These are phyloP conservation scores for Trametes gibbosa DNA, from an alignment of 768 basidiomycete genomes.

Conservation along the genomic window DNA sequence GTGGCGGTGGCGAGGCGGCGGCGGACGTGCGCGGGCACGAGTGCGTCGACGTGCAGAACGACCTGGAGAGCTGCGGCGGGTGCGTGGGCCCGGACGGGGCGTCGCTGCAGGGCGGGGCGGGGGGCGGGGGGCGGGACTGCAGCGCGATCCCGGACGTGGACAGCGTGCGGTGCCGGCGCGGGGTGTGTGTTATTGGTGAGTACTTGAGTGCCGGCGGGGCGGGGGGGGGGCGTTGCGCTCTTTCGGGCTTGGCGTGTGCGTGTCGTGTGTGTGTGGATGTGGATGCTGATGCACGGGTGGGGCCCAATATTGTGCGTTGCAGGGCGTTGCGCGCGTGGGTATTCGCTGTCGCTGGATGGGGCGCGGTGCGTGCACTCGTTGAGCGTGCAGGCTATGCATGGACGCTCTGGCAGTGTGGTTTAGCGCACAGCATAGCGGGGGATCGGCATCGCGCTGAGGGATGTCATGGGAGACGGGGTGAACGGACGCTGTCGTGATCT, in stretches of 20 bases:
- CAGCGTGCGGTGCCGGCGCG: constrained; percentile 34
- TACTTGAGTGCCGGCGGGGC: too few species aligned
- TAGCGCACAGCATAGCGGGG: too few species aligned
- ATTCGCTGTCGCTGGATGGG: constrained; percentile 2
- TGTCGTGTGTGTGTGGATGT: not conserved
- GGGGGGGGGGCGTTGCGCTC: too few species aligned
- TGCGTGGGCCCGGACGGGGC: constrained; percentile 20
- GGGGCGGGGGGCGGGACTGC: constrained; percentile 42
- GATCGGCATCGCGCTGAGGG: too few species aligned
- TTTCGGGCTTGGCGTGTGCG: too few species aligned
- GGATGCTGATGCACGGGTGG: not conserved
- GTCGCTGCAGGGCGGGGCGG: constrained; percentile 21
- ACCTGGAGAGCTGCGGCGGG: constrained; percentile 27
- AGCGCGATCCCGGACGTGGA: constrained; percentile 43
- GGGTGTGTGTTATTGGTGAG: constrained; percentile 40
- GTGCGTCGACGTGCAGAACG: constrained; percentile 22
- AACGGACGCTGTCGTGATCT: too few species aligned
- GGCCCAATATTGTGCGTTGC: too few species aligned
- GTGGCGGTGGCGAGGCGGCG: constrained; percentile 9
- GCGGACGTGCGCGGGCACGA: constrained; percentile 13
- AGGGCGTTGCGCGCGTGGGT: constrained; percentile 8
- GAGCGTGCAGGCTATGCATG: not conserved
- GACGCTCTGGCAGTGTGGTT: not conserved
- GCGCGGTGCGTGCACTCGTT: not conserved
- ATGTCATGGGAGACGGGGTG: too few species aligned